These are phyloP conservation scores for Pichia terricola DNA, from an alignment of 1,139 yeast genomes.

Conservation along the genomic window DNA sequence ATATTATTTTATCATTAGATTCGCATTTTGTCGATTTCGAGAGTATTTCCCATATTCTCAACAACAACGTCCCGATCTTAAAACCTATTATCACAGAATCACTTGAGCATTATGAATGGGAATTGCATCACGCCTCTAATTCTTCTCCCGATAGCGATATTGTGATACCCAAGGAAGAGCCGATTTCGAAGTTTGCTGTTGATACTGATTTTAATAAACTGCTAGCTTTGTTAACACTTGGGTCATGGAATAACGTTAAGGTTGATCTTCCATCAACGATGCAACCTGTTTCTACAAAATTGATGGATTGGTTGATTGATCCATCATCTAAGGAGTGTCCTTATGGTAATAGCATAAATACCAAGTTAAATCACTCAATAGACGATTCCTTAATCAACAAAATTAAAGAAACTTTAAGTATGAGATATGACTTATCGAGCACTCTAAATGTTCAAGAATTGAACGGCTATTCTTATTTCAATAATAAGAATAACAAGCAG, in stretches of 20 bases:
- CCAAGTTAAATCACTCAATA: constrained; percentile 11
- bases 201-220: constrained; percentile 10
- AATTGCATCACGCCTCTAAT: constrained; percentile 1
- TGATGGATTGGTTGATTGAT: constrained; percentile 11
- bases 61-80: constrained; percentile 32
- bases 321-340: constrained; percentile 5
- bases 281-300: constrained; percentile 3
- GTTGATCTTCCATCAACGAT: constrained; percentile 4
- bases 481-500: not conserved
- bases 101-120: constrained; percentile 28
- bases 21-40: constrained; percentile 21
- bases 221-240: constrained; percentile 10
- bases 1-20: constrained; percentile 52
- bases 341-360: constrained; percentile 3
- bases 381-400: constrained; percentile 10
- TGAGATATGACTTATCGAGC: constrained; percentile 6
- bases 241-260: constrained; percentile 3
- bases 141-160: not conserved
- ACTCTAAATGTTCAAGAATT: constrained; percentile 10
- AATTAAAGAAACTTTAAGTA: not conserved
- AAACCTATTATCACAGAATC: constrained; percentile 34
- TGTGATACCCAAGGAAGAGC: not conserved
- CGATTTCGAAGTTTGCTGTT: constrained; percentile 1
- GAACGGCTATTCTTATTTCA: constrained; percentile 15
- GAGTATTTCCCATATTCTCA: constrained; percentile 23